Evolutionary conservation across 2,329 filamentous ascomycete species (phyloP), one percentile per base, ranked within the genome.

Genomic region (Apiospora kogelbergensis): DNA sequence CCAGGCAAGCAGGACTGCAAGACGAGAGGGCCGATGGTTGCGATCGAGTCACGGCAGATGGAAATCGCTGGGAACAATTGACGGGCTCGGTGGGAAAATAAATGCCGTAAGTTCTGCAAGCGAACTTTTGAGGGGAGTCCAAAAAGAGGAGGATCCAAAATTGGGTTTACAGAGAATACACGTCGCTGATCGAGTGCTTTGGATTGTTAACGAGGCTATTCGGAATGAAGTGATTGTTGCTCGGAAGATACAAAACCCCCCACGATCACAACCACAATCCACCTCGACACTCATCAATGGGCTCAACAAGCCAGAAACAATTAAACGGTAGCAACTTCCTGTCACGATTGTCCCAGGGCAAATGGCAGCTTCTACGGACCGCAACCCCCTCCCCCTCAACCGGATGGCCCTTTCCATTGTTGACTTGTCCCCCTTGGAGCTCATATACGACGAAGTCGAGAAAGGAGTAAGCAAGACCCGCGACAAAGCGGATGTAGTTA

Each of bases 91-190:
- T 6, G 13, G 24, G 24, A 5, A 67, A 60, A 63, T 57, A 53
- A 48, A 67, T 67, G 46, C 20, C 46, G 33, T 60, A 63, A 68
- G 46, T 57, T 68, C 53, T 63, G 67, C 10, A 42, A 46, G 17
- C n/a, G 22, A 53, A 68, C 57, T 24, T 41, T 68, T 42, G 40
- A 44, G 26, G 48, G 46, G 26, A 42, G 42, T 68, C 67, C 67
- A 68, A 68, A 68, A 68, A 41, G 53, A 63, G 45, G 64, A 66
- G 26, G 48, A 69, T 66, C 68, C 68, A 69, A 69, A 69, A 69
- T n/a, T 40, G 40, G 41, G 68, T 53, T 37, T 69, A 69, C 33
- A 48, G 63, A 40, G 41, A 65, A 69, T 69, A 53, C 46, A 26
- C 37, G 53, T 66, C 68, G 68, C 68, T 67, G 68, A 65, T 40